phyloP scores from a whole-genome alignment of 2,329 filamentous ascomycete species.

The Lecanoromycetidae sp. region DNA sequence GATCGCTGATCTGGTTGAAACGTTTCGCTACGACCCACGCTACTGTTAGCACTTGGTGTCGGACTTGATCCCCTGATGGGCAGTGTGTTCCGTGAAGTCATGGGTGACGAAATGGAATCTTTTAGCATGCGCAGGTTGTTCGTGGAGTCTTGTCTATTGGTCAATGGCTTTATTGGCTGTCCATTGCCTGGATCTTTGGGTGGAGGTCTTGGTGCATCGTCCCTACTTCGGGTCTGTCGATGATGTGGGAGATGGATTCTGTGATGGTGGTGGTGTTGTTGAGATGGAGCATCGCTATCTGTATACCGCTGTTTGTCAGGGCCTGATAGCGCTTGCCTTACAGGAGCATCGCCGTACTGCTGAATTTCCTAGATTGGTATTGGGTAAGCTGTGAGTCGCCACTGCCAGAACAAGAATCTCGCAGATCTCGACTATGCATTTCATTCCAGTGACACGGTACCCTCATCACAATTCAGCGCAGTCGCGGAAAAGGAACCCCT shows the following conservation, averaged over 20 bases:
- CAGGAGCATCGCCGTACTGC: slow-evolving; percentile 64
- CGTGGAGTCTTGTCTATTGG: slow-evolving; percentile 63
- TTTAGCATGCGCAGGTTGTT: slow-evolving; percentile 39
- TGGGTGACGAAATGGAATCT: slow-evolving; percentile 40
- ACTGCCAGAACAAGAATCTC: slow-evolving; percentile 4
- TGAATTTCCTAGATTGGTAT: slow-evolving; percentile 50
- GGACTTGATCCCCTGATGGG: slow-evolving; percentile 64
- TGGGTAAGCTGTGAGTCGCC: slow-evolving; percentile 12
- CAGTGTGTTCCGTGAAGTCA: slow-evolving; percentile 38
- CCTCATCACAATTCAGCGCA: too few relatives aligned
- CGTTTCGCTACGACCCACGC: slow-evolving; percentile 20
- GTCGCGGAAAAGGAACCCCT: too few relatives aligned
- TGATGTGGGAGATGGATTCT: slow-evolving; percentile 28
- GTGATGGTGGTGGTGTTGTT: slow-evolving; percentile 42
- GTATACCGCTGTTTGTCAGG: slow-evolving; percentile 58
- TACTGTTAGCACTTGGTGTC: slow-evolving; percentile 60
- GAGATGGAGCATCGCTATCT: slow-evolving; percentile 29
- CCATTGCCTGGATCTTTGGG: slow-evolving; percentile 27
- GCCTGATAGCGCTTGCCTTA: slow-evolving; percentile 56
- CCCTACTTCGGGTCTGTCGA: slow-evolving; percentile 46
- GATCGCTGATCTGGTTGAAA: slow-evolving; percentile 19
- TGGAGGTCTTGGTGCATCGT: slow-evolving; percentile 35
- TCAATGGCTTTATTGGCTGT: slow-evolving; percentile 55
- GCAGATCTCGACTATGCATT: too few relatives aligned
- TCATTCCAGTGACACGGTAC: too few relatives aligned